Base-by-base conservation (phyloP, 495 filamentous ascomycete genomes). In the Podospora sp. region DNA sequence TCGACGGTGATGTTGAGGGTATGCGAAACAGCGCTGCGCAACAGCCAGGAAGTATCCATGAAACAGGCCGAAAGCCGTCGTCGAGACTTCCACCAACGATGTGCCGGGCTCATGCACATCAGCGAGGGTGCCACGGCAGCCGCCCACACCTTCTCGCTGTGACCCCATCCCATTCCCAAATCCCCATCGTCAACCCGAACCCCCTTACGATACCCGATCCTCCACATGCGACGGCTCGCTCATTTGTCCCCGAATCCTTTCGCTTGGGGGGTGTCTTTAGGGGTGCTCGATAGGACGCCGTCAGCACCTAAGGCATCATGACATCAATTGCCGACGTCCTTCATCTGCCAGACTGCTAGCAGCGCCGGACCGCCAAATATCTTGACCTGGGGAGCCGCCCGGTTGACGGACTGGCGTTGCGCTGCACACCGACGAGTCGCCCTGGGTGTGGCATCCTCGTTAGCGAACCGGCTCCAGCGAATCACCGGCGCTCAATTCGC, bases 401-500 rank as follows among this genome's bases (percentile, higher is more conserved):
- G 14, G 16, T 4, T 46, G 40, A 46, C 16, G 40, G 40, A 11
- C 40, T 46, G 40, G 40, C 40, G 40, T 60, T 25, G 58, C 25
- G 58, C 26, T 60, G 58, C 58, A 60, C 40, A 46, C 40, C 40
- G 58, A 35, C 33, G 58, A 18, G n/a, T 21, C 58, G 26, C 25
- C 58, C 33, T 27, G 4, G 40, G 40, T 18, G 40, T 18, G 36
- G 21, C 8, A 46, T 16, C 60, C 33, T 18, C 20, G 18, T 57
- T 20, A 35, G 50, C 14, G 36, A 26, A 20, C 33, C 14, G 21
- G 14, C 12, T 25, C 12, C 35, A 51, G 49, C 65, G 36, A 66
- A 66, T 66, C 65, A 66, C 22, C 11, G 36, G 12, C 29, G 61
- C 52, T 35, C 61, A 68, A 72, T 68, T 67, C 65, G 59, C 61